A percentile compares a stretch with the other conserved stretches of the same genome.
These are phyloP conservation scores for Vishniacozyma victoriae DNA, from an alignment of 768 basidiomycete genomes.

Conservation along the genomic window DNA sequence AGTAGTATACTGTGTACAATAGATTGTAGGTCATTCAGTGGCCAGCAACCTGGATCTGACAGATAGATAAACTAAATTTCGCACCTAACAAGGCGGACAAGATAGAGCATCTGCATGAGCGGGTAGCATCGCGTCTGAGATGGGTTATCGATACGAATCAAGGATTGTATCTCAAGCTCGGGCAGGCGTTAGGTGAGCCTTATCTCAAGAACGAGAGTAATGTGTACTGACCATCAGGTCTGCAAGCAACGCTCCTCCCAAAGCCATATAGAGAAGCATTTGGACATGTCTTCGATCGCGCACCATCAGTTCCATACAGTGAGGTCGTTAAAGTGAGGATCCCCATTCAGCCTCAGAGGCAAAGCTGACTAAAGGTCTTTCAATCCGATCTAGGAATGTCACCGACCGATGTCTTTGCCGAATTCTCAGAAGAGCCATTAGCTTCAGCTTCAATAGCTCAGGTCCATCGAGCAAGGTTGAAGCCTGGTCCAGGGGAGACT, in stretches of 20 bases:
- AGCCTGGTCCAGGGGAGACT: conserved; percentile 37
- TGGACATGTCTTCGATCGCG: conserved; percentile 75
- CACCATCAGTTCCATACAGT: conserved; percentile 73
- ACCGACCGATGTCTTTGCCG: conserved; percentile 68
- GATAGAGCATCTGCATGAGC: conserved; percentile 75
- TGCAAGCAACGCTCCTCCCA: conserved; percentile 79
- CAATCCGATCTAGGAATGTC: conserved; percentile 53
- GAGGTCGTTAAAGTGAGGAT: conserved; percentile 57
- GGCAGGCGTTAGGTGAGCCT: conserved; percentile 36
- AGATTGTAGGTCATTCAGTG: conserved; percentile 33
- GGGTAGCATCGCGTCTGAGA: conserved; percentile 72
- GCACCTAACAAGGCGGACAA: conserved; percentile 58
- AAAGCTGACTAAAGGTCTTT: conserved; percentile 49
- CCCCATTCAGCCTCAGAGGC: background rate
- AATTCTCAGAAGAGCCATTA: conserved; percentile 68
- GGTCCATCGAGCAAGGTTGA: conserved; percentile 72
- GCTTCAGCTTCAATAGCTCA: conserved; percentile 91
- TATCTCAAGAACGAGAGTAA: no score
- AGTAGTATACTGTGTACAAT: conserved; percentile 36
- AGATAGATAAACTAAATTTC: conserved; percentile 90
- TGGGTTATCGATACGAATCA: conserved; percentile 69
- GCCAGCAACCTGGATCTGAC: conserved; percentile 44
- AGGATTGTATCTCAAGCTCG: conserved; percentile 51
- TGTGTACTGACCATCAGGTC: conserved; percentile 74
- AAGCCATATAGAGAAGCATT: conserved; percentile 76